Base-by-base conservation (phyloP, 352 stramenopile genomes). In the Globisporangium abappressorium region DNA sequence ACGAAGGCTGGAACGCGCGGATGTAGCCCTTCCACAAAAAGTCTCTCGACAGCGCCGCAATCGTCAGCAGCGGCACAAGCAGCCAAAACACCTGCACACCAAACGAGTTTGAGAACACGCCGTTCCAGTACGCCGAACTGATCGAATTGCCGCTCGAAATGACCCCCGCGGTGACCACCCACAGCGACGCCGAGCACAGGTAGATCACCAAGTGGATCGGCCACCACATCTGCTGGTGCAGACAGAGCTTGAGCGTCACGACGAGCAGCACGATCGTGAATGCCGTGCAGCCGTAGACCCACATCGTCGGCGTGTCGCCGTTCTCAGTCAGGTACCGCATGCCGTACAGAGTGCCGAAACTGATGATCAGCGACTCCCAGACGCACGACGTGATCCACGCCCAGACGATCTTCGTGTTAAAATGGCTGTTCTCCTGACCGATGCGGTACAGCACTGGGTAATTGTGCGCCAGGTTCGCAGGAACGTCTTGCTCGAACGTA, bases 221-320 rank as follows among this genome's bases (percentile, higher is more conserved):
- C 83, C 85, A 92, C 81, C 85, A 94, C 82, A 95, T 91, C 65
- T 95, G 83, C 68, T 95, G 85, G 56, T 93, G 84, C 56, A 95
- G 68, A 62, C 86, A 89, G 2, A 98, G 85, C 82, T 99, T 99
- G 64, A 98, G 78, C 38, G 94, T 98, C 56, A 99, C 89, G n/a
- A 98, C 82, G 49, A 98, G 83, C 54, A 99, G 80, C 36, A 99
- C 83, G 67, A 95, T 92, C 18, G 93, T 97, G 77, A 98, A 99
- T 49, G 96, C 90, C 3, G 89, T 93, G 49, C 89, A 97, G 49
- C 97, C 97, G 64, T 98, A 96, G 34, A 97, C 89, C 78, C 96
- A 97, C 79, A 99, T 91, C 57, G 91, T 97, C 8, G 89, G 86
- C 51, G 93, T 97, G 69, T 97, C 87, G 5, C 93, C 96, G 28